Evolutionary conservation across 2,329 filamentous ascomycete species (phyloP).

Genomic region (Paraphoma chrysanthemicola): DNA sequence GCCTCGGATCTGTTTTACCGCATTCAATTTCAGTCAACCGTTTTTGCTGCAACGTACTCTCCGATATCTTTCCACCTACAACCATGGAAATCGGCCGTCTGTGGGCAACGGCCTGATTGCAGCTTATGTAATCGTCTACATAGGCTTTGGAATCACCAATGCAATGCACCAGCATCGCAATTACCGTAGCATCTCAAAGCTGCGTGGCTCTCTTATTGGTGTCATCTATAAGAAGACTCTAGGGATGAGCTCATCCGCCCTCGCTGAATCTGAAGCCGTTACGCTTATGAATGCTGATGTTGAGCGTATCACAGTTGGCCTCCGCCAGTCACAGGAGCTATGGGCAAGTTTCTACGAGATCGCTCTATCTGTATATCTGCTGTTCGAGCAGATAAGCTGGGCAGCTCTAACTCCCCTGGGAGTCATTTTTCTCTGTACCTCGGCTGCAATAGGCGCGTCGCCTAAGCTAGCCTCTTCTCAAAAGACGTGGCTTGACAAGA

Average conservation of each 20-base stretch:
- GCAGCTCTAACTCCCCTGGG: conserved; percentile 15
- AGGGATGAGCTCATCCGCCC: conserved; percentile 7
- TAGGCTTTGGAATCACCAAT: conserved; percentile 11
- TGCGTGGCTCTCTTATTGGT: conserved; percentile 16
- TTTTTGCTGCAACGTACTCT: conserved; percentile 16
- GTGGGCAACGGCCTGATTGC: conserved; percentile 15
- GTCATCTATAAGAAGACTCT: conserved; percentile 20
- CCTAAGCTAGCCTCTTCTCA: conserved; percentile 14
- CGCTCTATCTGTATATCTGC: conserved; percentile 11
- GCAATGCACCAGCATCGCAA: conserved; percentile 14
- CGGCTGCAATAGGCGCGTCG: conserved; percentile 7
- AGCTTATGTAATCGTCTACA: conserved; percentile 17
- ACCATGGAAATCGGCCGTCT: conserved; percentile 11
- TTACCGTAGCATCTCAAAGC: conserved; percentile 13
- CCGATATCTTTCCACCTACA: conserved; percentile 7
- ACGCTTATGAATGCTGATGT: conserved; percentile 23
- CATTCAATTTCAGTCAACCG: conserved; percentile 19
- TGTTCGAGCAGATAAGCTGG: conserved; percentile 17
- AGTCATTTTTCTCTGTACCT: conserved; percentile 14
- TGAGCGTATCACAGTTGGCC: conserved; percentile 17
- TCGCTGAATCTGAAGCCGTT: conserved; percentile 17
- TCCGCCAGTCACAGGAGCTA: conserved; percentile 14
- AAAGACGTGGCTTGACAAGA: conserved; percentile 21
- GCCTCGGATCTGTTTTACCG: conserved; percentile 12
- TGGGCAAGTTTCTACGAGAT: conserved; percentile 20